Evolutionary conservation across 2,329 filamentous ascomycete genomes (phyloP), one percentile per base, ranked within the genome.

Genomic region (Cytospora mali): DNA sequence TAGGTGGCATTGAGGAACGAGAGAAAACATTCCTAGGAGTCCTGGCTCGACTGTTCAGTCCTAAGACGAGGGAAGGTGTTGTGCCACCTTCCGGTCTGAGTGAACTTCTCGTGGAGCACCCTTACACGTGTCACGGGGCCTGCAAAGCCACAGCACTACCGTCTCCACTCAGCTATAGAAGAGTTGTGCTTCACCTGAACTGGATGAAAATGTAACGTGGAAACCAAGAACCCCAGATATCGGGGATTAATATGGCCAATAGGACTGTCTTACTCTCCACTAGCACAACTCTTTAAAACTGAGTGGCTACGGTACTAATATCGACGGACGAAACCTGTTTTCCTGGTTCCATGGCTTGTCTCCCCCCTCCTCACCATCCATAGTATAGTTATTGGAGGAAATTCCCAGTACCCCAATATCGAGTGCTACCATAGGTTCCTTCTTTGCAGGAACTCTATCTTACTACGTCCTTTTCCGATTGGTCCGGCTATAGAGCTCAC

Each of bases 351-450:
- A 7, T 50, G 42, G 55, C 35, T n/a, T 16, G 23, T 28, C 21
- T 33, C n/a, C 14, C 11, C 27, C 55, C 55, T 33, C 55, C 27
- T 49, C 55, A 59, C 39, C 50, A 60, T 46, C 51, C 56, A 39
- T 29, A 55, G 23, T 29, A 31, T 39, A 53, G 33, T 53, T 27
- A 63, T 63, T 63, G 61, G 61, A 57, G 61, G 61, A 63, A 55
- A 51, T 60, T 51, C 23, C n/a, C 21, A 18, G n/a, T 29, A 46
- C 52, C 35, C 54, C 23, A 25, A 42, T 13, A 31, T 33, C 50
- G 9, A 23, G 23, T 63, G 56, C 51, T 39, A 55, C 61, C 56
- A 50, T 21, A 28, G 50, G 35, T 35, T n/a, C 18, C 39, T 46
- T n/a, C 16, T 46, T 50, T 42, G n/a, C 18, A 31, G 31, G 42